Evolutionary conservation across 1,284 basidiomycete genomes (phyloP).

Genomic region (Cutaneotrichosporon cutaneum): DNA sequence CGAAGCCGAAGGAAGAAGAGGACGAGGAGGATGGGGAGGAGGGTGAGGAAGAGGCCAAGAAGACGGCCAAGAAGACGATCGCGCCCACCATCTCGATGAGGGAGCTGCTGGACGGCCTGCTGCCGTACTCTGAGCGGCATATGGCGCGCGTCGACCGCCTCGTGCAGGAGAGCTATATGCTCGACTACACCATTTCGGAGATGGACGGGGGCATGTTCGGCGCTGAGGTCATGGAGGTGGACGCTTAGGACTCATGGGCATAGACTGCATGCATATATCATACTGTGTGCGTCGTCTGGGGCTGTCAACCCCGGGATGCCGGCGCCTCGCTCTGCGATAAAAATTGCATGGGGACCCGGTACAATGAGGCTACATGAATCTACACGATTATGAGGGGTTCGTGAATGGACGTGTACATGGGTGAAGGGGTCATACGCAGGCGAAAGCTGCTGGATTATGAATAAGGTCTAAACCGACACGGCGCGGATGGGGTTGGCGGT

Average conservation of each 20-base stretch:
- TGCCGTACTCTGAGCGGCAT: conserved; percentile 94
- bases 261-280: conserved; percentile 5
- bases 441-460: too few species aligned
- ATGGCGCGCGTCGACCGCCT: conserved; percentile 78
- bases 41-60: conserved; percentile 25
- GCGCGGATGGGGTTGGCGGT: conserved; percentile 24
- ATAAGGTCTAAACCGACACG: neutral
- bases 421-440: too few species aligned
- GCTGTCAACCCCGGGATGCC: too few species aligned
- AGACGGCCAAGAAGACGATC: conserved; percentile 17
- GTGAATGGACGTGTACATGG: neutral
- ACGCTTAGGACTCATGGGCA: conserved; percentile 18
- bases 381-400: neutral
- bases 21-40: conserved; percentile 40
- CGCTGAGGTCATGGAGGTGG: conserved; percentile 45
- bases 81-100: conserved; percentile 55
- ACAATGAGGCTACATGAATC: neutral
- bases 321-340: too few species aligned
- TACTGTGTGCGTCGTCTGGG: neutral
- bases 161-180: conserved; percentile 87
- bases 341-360: neutral
- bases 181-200: conserved; percentile 87
- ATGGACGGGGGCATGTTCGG: conserved; percentile 67
- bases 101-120: conserved; percentile 77
- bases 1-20: conserved; percentile 32